These are phyloP conservation scores for Arxiozyma heterogenica DNA, from an alignment of 1,139 yeast genomes.

Conservation along the genomic window DNA sequence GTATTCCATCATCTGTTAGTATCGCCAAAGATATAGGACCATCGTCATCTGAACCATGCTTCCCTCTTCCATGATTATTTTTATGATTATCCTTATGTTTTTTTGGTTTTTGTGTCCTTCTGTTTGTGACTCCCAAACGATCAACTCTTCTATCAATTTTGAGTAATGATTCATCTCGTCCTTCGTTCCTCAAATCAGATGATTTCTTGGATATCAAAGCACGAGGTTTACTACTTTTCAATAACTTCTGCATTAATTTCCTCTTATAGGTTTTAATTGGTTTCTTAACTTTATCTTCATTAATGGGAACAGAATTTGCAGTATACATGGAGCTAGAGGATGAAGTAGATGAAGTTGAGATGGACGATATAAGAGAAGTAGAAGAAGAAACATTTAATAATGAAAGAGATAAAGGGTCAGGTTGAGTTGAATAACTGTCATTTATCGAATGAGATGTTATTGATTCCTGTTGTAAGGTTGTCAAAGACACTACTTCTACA, in stretches of 20 bases:
- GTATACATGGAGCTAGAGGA: background rate
- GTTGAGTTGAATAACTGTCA: background rate
- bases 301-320: background rate
- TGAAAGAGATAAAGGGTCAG: background rate
- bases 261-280: background rate
- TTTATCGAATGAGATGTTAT: background rate
- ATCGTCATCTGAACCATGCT: constrained; percentile 4
- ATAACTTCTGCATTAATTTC: background rate
- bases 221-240: background rate
- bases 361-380: background rate
- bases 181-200: background rate
- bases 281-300: background rate
- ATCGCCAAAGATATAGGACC: constrained; percentile 13
- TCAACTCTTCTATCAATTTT: no score
- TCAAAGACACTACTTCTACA: background rate
- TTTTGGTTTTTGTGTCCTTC: background rate
- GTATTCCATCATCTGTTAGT: constrained; percentile 13
- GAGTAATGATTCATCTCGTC: background rate
- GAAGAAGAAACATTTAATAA: background rate
- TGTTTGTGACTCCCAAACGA: background rate
- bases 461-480: background rate
- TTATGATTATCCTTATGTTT: background rate
- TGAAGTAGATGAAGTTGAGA: background rate
- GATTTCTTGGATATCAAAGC: background rate
- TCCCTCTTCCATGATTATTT: background rate